A percentile compares a stretch with the other conserved stretches of the same genome.
These are phyloP conservation scores for Ceratonia siliqua DNA, from an alignment of 306 rosid species.

Conservation along the genomic window DNA sequence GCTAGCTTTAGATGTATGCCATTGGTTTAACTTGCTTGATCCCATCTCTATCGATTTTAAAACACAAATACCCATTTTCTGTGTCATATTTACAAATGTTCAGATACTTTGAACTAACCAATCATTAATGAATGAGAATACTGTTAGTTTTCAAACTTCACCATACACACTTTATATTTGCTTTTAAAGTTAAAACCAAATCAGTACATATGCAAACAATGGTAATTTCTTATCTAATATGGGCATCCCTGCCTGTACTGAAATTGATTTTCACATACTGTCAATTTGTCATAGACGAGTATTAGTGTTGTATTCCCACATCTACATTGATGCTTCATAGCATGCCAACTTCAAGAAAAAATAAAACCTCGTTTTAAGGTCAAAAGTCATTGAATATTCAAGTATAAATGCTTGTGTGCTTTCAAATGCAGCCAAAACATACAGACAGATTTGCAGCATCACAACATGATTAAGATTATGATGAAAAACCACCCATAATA, in stretches of 20 bases:
- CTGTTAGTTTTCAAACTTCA: neutral
- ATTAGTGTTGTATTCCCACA: neutral
- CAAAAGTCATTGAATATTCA: neutral
- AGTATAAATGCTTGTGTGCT: neutral
- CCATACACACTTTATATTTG: neutral
- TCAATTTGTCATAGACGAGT: neutral
- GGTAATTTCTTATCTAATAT: neutral
- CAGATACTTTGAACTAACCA: neutral
- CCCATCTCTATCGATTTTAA: neutral
- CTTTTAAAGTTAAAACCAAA: neutral
- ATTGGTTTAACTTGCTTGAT: neutral
- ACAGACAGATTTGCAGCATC: neutral
- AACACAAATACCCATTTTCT: neutral
- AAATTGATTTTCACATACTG: neutral
- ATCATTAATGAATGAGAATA: neutral
- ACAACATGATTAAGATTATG: neutral
- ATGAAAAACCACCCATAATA: neutral
- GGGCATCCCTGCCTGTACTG: neutral
- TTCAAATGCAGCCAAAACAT: neutral
- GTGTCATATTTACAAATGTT: neutral
- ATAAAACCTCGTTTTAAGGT: neutral
- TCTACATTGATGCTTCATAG: conserved; percentile 9
- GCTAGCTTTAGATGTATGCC: neutral
- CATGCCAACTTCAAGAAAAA: neutral
- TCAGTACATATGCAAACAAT: neutral